Conservation (phyloP, 2,329 filamentous ascomycete species). For the Dothistroma septosporum region DNA sequence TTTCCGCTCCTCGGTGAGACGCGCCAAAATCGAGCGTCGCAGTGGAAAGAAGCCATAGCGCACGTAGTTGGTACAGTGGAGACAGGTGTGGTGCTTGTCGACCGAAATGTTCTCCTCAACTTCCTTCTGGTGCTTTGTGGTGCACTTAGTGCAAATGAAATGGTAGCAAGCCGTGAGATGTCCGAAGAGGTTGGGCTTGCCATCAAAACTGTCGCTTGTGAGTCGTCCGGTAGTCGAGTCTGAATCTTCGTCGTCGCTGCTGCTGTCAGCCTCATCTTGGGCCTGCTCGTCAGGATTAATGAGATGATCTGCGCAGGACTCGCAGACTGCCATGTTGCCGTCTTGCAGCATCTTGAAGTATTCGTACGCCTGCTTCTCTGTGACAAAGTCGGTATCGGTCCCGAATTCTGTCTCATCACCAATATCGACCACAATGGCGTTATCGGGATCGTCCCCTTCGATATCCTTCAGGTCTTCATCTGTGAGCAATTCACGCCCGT, state of each 20-base stretch:
- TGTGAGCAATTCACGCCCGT: slow-evolving; percentile 85
- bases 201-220: slow-evolving; percentile 52
- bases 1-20: slow-evolving; percentile 52
- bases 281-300: slow-evolving; percentile 38
- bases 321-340: slow-evolving; percentile 70
- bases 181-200: slow-evolving; percentile 55
- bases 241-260: slow-evolving; percentile 40
- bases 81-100: slow-evolving; percentile 57
- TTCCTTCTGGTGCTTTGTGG: slow-evolving; percentile 53
- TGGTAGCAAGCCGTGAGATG: slow-evolving; percentile 86
- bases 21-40: slow-evolving; percentile 51
- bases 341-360: slow-evolving; percentile 81
- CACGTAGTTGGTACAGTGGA: slow-evolving; percentile 63
- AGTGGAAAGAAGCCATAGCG: slow-evolving; percentile 65
- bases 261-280: slow-evolving; percentile 52
- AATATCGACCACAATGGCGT: slow-evolving; percentile 80
- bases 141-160: slow-evolving; percentile 72
- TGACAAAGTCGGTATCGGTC: slow-evolving; percentile 55
- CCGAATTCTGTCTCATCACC: slow-evolving; percentile 62
- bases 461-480: slow-evolving; percentile 76
- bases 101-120: slow-evolving; percentile 27
- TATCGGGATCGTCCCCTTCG: slow-evolving; percentile 65
- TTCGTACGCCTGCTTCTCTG: slow-evolving; percentile 72
- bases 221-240: slow-evolving; percentile 37
- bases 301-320: slow-evolving; percentile 56